A percentile compares a stretch with the other conserved stretches of the same genome.
These are phyloP conservation scores for Biscutella laevigata DNA, from an alignment of 441 rosid species.

Conservation along the genomic window DNA sequence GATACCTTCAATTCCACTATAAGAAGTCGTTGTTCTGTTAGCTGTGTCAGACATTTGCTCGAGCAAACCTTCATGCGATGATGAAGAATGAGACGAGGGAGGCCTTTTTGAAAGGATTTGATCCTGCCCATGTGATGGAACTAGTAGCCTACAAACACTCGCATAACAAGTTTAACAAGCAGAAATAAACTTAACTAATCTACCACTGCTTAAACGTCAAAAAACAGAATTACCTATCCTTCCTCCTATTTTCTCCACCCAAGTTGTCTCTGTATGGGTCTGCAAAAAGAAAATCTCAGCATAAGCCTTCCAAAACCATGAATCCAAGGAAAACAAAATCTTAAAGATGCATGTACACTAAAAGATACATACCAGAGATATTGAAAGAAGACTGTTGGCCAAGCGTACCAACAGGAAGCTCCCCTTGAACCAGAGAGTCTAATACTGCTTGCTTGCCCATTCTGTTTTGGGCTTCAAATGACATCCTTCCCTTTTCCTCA, in stretches of 20 bases:
- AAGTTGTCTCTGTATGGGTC: slow-evolving; percentile 23
- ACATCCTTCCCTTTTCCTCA: slow-evolving; percentile 29
- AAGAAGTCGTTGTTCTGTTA: slow-evolving; percentile 27
- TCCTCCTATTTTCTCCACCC: slow-evolving; percentile 21
- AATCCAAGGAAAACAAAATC: background rate
- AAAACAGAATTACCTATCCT: slow-evolving; percentile 22
- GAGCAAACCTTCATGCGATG: slow-evolving; percentile 42
- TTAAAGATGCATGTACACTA: background rate
- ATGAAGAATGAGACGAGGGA: slow-evolving; percentile 30
- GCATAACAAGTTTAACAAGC: background rate
- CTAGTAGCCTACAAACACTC: slow-evolving; percentile 29
- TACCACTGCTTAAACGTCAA: background rate
- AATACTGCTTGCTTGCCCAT: slow-evolving; percentile 30
- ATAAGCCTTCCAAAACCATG: background rate
- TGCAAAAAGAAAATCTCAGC: slow-evolving; percentile 13
- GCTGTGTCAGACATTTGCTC: slow-evolving; percentile 33
- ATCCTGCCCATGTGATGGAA: slow-evolving; percentile 37
- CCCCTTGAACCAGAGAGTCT: slow-evolving; percentile 28
- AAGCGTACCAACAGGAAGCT: slow-evolving; percentile 24
- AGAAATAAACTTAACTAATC: background rate
- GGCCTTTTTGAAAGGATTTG: slow-evolving; percentile 33
- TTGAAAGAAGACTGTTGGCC: slow-evolving; percentile 42
- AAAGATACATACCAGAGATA: slow-evolving; percentile 27
- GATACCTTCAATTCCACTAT: slow-evolving; percentile 27
- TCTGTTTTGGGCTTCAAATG: slow-evolving; percentile 39